These are phyloP conservation scores for Trichophyton schoenleinii DNA, from an alignment of 2,329 filamentous ascomycete species.

Conservation along the genomic window DNA sequence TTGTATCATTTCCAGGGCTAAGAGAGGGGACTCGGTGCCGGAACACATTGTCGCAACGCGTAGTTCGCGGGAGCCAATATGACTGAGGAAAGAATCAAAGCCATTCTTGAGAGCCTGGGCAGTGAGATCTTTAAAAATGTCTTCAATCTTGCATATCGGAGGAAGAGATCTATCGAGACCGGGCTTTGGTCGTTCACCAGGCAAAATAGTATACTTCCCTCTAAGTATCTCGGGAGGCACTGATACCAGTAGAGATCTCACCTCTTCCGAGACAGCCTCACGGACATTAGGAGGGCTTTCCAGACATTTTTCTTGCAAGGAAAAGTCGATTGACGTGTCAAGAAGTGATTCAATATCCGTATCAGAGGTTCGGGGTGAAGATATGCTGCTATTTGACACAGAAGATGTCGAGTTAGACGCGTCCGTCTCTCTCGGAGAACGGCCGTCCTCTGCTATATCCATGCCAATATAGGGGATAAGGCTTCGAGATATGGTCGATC, in stretches of 20 bases:
- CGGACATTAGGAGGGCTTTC: background rate
- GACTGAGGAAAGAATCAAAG: constrained; percentile 24
- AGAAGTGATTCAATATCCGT: background rate
- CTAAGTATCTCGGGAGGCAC: constrained; percentile 14
- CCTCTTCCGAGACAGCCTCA: background rate
- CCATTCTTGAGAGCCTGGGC: constrained; percentile 24
- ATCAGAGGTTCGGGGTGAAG: background rate
- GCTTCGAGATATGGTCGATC: background rate
- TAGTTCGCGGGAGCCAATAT: constrained; percentile 30
- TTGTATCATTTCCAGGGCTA: constrained; percentile 49
- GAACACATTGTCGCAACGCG: constrained; percentile 62
- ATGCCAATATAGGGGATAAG: background rate
- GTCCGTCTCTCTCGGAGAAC: background rate
- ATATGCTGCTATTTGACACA: background rate
- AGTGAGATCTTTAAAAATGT: constrained; percentile 41
- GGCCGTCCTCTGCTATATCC: background rate
- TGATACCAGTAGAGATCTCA: constrained; percentile 6
- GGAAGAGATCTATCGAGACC: constrained; percentile 28
- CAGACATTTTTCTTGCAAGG: background rate
- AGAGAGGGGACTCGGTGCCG: constrained; percentile 61
- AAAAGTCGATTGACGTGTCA: background rate
- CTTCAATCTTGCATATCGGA: constrained; percentile 35
- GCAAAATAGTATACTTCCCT: constrained; percentile 11
- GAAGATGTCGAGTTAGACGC: background rate
- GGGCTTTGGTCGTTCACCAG: constrained; percentile 13